These are phyloP conservation scores for Aspergillus sergii DNA, from an alignment of 2,329 filamentous ascomycete genomes.

Conservation along the genomic window DNA sequence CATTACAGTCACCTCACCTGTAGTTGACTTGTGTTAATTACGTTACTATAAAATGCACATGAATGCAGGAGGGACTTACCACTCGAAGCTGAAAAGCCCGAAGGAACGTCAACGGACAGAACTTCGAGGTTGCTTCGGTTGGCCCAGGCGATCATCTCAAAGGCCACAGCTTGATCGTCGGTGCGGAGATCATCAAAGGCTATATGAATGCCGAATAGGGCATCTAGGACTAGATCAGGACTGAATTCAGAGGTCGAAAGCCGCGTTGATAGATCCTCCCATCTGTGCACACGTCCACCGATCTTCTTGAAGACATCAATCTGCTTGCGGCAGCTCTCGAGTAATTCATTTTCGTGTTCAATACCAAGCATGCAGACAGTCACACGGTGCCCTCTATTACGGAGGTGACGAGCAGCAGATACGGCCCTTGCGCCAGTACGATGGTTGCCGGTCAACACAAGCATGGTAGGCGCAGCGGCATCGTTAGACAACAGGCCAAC, in stretches of 20 bases:
- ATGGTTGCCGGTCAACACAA: conserved; percentile 94
- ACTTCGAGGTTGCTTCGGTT: conserved; percentile 84
- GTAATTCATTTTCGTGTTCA: conserved; percentile 77
- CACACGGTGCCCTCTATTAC: conserved; percentile 78
- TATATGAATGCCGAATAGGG: conserved; percentile 80
- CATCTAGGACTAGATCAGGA: conserved; percentile 83
- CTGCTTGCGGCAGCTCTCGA: conserved; percentile 80
- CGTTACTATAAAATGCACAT: background rate
- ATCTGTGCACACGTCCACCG: conserved; percentile 70
- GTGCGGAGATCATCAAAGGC: conserved; percentile 86
- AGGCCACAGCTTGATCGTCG: conserved; percentile 79
- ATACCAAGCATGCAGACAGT: conserved; percentile 83
- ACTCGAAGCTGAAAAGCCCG: conserved; percentile 78
- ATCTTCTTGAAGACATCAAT: conserved; percentile 81
- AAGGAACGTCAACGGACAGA: conserved; percentile 87
- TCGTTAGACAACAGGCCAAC: conserved; percentile 68
- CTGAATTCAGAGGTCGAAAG: conserved; percentile 60
- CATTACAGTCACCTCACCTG: conserved; percentile 57
- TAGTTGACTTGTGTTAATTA: conserved; percentile 19
- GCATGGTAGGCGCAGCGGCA: conserved; percentile 58
- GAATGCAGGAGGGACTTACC: conserved; percentile 63
- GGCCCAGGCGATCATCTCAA: conserved; percentile 90
- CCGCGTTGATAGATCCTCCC: conserved; percentile 59
- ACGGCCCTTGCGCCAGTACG: conserved; percentile 83
- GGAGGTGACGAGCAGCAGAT: conserved; percentile 81